Percentiles rank a stretch among this genome's conserved stretches.
These are phyloP conservation scores for Sporodiniella umbellata DNA, from an alignment of 371 early-diverging fungal genomes.

Conservation along the genomic window DNA sequence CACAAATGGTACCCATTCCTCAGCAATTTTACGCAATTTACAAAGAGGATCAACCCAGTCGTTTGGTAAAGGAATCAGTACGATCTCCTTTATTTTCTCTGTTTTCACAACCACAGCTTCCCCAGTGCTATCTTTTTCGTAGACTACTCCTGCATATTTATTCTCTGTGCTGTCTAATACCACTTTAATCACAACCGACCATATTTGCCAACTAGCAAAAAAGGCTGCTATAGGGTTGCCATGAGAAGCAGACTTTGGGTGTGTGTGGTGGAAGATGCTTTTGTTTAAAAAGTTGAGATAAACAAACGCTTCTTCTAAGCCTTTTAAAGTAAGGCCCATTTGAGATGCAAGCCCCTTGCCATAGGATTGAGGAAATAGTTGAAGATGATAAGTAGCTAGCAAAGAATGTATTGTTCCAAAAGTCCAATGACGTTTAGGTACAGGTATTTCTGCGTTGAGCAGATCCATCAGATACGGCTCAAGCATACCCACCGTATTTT, in stretches of 20 bases:
- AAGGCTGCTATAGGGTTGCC: conserved; percentile 43
- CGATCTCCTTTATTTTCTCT: not conserved
- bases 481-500: conserved; percentile 34
- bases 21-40: conserved; percentile 17
- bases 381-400: conserved; percentile 37
- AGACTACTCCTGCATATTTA: conserved; percentile 17
- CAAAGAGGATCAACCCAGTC: conserved; percentile 22
- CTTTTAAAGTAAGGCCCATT: conserved; percentile 28
- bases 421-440: conserved; percentile 39
- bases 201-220: conserved; percentile 41
- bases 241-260: conserved; percentile 1
- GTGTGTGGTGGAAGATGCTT: conserved; percentile 10
- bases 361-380: conserved; percentile 34
- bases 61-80: conserved; percentile 23
- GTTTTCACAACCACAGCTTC: not conserved
- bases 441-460: conserved; percentile 12
- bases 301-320: conserved; percentile 32
- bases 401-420: conserved; percentile 32
- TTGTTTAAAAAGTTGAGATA: conserved; percentile 30
- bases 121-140: conserved; percentile 6
- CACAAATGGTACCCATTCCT: conserved; percentile 31
- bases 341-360: conserved; percentile 41
- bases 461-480: conserved; percentile 36
- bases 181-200: conserved; percentile 25
- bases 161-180: conserved; percentile 25